A percentile compares a stretch with the other conserved stretches of the same genome.
phyloP scores from a whole-genome alignment of 345 rosid genomes.

The Citrus medica region DNA sequence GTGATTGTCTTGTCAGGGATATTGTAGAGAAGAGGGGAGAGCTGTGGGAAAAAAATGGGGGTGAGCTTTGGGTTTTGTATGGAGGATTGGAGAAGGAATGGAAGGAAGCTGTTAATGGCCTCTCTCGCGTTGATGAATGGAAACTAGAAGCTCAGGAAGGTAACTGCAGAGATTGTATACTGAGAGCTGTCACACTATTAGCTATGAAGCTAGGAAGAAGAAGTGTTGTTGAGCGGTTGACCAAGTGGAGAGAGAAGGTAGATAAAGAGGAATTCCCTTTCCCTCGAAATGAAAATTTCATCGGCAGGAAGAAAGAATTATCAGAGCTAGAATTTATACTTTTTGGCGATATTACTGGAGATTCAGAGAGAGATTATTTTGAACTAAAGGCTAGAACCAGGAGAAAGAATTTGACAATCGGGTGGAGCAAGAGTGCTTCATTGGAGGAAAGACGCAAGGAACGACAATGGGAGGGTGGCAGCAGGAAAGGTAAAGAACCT shows the following conservation, averaged over 20 bases:
- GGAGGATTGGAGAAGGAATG: constrained; percentile 93
- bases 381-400: constrained; percentile 75
- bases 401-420: constrained; percentile 66
- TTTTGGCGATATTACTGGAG: constrained; percentile 80
- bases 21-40: constrained; percentile 93
- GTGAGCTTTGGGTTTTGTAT: constrained; percentile 75
- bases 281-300: constrained; percentile 72
- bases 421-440: constrained; percentile 60
- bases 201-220: constrained; percentile 86
- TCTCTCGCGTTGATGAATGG: constrained; percentile 77
- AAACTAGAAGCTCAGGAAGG: constrained; percentile 91
- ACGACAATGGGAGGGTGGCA: constrained; percentile 23
- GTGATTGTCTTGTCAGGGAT: constrained; percentile 91
- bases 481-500: constrained; percentile 81
- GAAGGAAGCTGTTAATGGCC: constrained; percentile 79
- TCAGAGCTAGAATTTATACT: constrained; percentile 84
- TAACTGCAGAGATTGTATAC: constrained; percentile 86
- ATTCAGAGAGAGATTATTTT: constrained; percentile 74
- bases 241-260: constrained; percentile 80
- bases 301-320: constrained; percentile 88
- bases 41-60: constrained; percentile 91
- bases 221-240: constrained; percentile 74
- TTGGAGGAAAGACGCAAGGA: constrained; percentile 46
- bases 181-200: constrained; percentile 63
- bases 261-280: constrained; percentile 88